Evolutionary conservation across 2,329 filamentous ascomycete species (phyloP).

Genomic region (Fusarium humuli): DNA sequence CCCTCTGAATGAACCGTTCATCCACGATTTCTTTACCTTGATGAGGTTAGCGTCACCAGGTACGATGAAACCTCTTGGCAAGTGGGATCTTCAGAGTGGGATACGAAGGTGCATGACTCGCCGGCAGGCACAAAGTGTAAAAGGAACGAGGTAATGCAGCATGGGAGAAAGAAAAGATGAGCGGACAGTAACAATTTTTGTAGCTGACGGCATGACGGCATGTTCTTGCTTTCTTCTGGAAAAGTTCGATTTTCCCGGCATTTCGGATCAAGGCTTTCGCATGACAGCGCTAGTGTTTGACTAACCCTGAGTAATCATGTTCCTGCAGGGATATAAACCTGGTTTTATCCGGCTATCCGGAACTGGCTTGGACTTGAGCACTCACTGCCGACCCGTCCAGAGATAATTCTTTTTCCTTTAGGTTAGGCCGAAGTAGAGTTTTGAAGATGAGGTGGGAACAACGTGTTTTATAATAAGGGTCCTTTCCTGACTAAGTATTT

Average conservation of each 20-base stretch:
- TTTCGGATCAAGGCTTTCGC: not conserved
- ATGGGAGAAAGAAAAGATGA: not conserved
- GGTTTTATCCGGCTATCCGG: not conserved
- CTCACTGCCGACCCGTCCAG: not conserved
- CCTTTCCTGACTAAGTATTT: not conserved
- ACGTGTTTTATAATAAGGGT: not conserved
- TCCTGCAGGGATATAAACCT: not conserved
- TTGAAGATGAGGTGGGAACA: not conserved
- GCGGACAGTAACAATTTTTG: not conserved
- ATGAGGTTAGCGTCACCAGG: not conserved
- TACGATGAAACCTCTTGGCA: not conserved
- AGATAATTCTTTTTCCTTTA: not conserved
- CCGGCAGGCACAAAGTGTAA: not conserved
- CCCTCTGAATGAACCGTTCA: not conserved
- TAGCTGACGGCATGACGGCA: not conserved
- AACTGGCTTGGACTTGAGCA: not conserved
- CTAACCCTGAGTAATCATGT: constrained; percentile 1
- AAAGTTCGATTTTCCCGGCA: not conserved
- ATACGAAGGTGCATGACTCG: not conserved
- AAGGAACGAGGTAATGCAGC: not conserved
- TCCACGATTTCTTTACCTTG: not conserved
- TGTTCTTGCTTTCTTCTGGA: not conserved
- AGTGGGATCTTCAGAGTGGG: not conserved
- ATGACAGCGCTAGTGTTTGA: not conserved
- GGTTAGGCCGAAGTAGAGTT: not conserved